Conservation (phyloP, 176 grass and related monocot genomes). For the Zizania latifolia region DNA sequence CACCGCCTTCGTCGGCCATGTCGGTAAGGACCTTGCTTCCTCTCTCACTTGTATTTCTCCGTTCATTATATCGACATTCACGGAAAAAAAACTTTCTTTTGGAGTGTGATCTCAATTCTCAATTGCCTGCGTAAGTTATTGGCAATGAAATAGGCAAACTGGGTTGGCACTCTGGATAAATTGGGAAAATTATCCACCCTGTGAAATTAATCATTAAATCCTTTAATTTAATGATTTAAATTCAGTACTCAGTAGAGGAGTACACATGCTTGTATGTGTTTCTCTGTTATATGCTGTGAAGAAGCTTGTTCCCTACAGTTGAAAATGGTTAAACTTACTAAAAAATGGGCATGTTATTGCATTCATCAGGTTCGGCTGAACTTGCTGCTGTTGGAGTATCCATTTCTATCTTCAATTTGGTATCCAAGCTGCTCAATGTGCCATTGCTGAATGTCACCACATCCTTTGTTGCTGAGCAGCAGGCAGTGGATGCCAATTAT, state of each 20-base stretch:
- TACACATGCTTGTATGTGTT: not conserved
- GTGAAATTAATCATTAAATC: no score
- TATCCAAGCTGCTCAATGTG: slow-evolving; percentile 86
- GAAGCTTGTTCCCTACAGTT: not conserved
- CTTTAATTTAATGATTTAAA: not conserved
- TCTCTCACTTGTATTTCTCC: not conserved
- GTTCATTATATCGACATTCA: not conserved
- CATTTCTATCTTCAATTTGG: slow-evolving; percentile 78
- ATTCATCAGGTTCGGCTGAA: slow-evolving; percentile 56
- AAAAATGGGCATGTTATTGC: no score
- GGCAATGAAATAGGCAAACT: no score
- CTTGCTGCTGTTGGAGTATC: slow-evolving; percentile 81
- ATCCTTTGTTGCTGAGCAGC: slow-evolving; percentile 89
- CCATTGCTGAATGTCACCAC: slow-evolving; percentile 90
- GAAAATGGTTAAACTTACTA: no score
- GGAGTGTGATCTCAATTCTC: no score
- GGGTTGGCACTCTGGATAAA: no score
- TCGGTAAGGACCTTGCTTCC: slow-evolving; percentile 31
- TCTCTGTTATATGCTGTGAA: not conserved
- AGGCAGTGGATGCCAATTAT: slow-evolving; percentile 31
- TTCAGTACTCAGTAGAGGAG: not conserved
- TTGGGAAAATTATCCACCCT: no score
- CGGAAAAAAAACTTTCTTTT: no score
- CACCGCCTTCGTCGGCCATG: slow-evolving; percentile 63
- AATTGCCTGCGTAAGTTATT: no score